These are phyloP conservation scores for Hypoxylon cercidicola DNA, from an alignment of 495 filamentous ascomycete genomes.

Conservation along the genomic window DNA sequence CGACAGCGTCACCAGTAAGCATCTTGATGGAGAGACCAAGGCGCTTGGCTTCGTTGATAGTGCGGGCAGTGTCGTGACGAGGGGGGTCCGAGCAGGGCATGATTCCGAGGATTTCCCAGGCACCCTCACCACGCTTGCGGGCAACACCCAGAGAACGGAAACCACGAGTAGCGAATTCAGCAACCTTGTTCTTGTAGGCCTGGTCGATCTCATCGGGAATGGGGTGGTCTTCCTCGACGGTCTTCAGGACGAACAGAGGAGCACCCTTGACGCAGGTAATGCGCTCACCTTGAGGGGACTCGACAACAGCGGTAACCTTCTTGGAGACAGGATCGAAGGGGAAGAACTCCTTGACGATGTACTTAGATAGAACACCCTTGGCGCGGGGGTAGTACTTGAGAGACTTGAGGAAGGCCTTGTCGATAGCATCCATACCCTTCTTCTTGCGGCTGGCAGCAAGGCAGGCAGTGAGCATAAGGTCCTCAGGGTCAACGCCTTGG, in stretches of 20 bases:
- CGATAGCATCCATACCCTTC: conserved; percentile 94
- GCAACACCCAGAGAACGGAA: conserved; percentile 93
- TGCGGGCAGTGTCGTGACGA: conserved; percentile 89
- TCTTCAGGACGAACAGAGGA: conserved; percentile 83
- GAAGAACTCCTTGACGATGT: conserved; percentile 81
- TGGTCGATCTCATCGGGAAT: conserved; percentile 77
- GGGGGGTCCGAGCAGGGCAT: conserved; percentile 94
- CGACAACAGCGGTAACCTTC: conserved; percentile 86
- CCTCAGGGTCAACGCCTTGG: conserved; percentile 78
- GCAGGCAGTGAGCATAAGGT: conserved; percentile 91
- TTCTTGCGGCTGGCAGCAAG: conserved; percentile 92
- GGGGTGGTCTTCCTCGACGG: conserved; percentile 81
- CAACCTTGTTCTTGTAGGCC: conserved; percentile 89
- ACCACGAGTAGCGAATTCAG: conserved; percentile 89
- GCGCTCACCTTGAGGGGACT: conserved; percentile 81
- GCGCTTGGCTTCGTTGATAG: conserved; percentile 86
- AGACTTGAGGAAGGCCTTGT: conserved; percentile 91
- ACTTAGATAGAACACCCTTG: conserved; percentile 78
- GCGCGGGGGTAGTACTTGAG: conserved; percentile 81
- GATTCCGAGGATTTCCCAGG: conserved; percentile 93
- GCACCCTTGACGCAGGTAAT: conserved; percentile 93
- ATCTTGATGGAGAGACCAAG: conserved; percentile 94
- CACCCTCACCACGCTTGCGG: conserved; percentile 77
- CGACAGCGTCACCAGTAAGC: conserved; percentile 95
- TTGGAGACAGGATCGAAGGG: conserved; percentile 96